These are phyloP conservation scores for Allantophomopsis lycopodina DNA, from an alignment of 2,329 filamentous ascomycete genomes.

Conservation along the genomic window DNA sequence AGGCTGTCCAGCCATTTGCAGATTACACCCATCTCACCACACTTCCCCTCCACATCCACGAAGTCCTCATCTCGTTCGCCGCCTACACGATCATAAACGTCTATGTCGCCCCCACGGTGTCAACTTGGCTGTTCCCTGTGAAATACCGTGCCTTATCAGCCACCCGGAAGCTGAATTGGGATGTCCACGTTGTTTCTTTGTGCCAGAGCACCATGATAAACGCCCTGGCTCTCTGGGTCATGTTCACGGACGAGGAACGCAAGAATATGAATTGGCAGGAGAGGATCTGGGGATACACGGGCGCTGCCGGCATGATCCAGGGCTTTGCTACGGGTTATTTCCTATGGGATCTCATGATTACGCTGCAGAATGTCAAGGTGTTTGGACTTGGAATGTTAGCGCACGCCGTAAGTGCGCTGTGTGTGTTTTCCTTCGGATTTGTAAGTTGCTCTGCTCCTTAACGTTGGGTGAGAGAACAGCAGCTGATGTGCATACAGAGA, in stretches of 20 bases:
- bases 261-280: constrained; percentile 50
- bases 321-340: constrained; percentile 72
- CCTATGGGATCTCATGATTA: constrained; percentile 67
- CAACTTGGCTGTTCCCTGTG: constrained; percentile 43
- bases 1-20: constrained; percentile 48
- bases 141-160: constrained; percentile 48
- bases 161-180: constrained; percentile 62
- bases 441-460: constrained; percentile 32
- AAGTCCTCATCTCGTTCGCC: constrained; percentile 51
- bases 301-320: constrained; percentile 58
- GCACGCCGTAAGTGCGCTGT: constrained; percentile 60
- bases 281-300: constrained; percentile 67
- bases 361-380: constrained; percentile 50
- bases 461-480: constrained; percentile 1
- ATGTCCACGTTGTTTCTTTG: constrained; percentile 76
- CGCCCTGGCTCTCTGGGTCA: constrained; percentile 58
- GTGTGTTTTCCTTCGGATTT: constrained; percentile 67
- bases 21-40: constrained; percentile 47
- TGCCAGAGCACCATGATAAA: constrained; percentile 65
- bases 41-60: constrained; percentile 65
- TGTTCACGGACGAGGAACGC: constrained; percentile 54
- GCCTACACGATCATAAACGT: constrained; percentile 57
- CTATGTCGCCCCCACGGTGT: constrained; percentile 54
- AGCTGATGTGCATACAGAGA: constrained; percentile 33
- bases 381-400: constrained; percentile 49